Evolutionary conservation across 257 asterid species (phyloP), one percentile per base, ranked within the genome.

Genomic region (Ilex aquifolium): DNA sequence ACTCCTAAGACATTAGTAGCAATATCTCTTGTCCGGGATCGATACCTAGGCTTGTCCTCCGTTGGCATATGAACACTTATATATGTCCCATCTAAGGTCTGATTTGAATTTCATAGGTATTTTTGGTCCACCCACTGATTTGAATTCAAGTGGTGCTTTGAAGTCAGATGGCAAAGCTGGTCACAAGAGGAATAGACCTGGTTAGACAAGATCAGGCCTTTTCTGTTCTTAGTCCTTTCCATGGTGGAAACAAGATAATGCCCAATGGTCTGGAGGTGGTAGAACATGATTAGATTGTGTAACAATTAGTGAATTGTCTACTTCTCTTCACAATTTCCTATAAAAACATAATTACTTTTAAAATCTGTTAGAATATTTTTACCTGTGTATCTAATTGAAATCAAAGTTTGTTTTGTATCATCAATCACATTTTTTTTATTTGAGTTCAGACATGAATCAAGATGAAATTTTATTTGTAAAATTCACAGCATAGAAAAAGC

Each of bases 111-210:
- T n/a, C n/a, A n/a, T n/a, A n/a, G n/a, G n/a, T n/a, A n/a, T n/a
- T n/a, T n/a, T n/a, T n/a, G n/a, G n/a, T n/a, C n/a, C n/a, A n/a
- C n/a, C n/a, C n/a, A n/a, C n/a, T n/a, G n/a, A n/a, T n/a, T n/a
- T n/a, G 13, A 95, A 86, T 53, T 86, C 95, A 0, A 79, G 75
- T 27, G 93, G 96, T 36, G 84, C 79, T 63, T 53, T 80, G 53
- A 78, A 55, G 54, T 78, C 89, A 1, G 82, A 82, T 51, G 87
- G 80, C 39, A 84, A 78, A 66, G 68, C 69, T 56, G 77, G 57
- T 3, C 82, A 79, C 63, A 91, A 91, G 82, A 82, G 98, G 86
- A 76, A 60, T 51, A 79, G 94, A 78, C 91, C 91, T 32, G 75
- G 64, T 53, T 83, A 59, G 68, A 31, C 10, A 63, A 4, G 32